phyloP scores from a whole-genome alignment of 2,329 filamentous ascomycete species.

The Aspergillus sp. region DNA sequence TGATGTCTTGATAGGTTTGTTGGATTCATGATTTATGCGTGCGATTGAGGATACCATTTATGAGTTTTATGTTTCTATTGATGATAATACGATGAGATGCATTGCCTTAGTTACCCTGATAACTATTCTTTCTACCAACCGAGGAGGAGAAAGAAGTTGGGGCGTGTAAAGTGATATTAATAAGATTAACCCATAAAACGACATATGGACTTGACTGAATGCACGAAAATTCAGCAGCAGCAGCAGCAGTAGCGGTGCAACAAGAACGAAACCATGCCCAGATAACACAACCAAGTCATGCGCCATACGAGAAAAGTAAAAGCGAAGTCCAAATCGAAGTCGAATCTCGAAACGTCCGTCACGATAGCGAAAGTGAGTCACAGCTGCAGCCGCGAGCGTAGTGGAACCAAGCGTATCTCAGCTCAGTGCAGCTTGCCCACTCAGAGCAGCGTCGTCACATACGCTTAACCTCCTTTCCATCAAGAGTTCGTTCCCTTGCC shows the following conservation, averaged over 20 bases:
- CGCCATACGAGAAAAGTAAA: constrained; percentile 3
- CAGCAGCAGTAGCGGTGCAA: background rate
- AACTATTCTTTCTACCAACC: background rate
- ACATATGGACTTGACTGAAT: background rate
- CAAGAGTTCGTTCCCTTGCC: background rate
- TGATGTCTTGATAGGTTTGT: constrained; percentile 5
- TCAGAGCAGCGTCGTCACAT: background rate
- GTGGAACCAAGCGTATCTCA: background rate
- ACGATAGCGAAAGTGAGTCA: background rate
- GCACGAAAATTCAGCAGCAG: background rate
- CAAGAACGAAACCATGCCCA: background rate
- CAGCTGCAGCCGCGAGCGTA: background rate
- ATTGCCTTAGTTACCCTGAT: background rate
- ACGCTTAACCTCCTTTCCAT: background rate
- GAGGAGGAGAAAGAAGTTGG: background rate
- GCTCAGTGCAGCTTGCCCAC: background rate
- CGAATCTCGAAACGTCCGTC: background rate
- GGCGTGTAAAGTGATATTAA: background rate
- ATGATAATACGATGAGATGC: constrained; percentile 4
- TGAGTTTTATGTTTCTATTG: background rate
- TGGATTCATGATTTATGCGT: constrained; percentile 1
- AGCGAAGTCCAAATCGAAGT: background rate
- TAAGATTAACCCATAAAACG: background rate
- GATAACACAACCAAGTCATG: background rate
- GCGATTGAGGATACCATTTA: constrained; percentile 9